Evolutionary conservation across 306 rosid genomes (phyloP), one percentile per base, ranked within the genome.

Genomic region (Arachis hypogaea): DNA sequence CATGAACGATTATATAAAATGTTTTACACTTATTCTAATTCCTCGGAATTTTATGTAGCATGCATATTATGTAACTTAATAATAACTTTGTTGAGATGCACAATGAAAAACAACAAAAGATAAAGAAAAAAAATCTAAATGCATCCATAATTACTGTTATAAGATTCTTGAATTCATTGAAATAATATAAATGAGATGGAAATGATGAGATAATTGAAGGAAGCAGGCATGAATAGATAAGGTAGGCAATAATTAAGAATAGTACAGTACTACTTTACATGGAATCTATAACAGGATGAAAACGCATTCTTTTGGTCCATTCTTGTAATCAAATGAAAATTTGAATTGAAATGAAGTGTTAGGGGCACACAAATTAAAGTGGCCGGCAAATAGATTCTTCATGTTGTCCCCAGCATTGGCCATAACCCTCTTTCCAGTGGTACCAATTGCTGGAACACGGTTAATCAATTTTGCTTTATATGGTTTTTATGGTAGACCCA

Each of bases 221-320:
- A 33, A 44, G 7, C 9, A 63, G 8, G 57, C 51, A 63, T 46
- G 81, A 83, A 52, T 55, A 54, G 78, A 79, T 33, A 33, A 33
- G 38, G 38, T 33, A 33, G 38, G 38, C 3, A 33, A 33, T 33
- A 33, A 33, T 33, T 33, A 33, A 33, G 0, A 33, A 33, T 33
- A 33, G 38, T 33, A 33, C 38, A 33, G 38, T 33, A 33, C 74
- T 47, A 55, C 67, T 59, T 78, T 62, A 16, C 28, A 61, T 30
- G 80, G 85, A 80, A 79, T 85, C 84, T 72, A 42, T 49, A 8
- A 83, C 85, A 85, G 81, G 83, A 55, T 51, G 83, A 49, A 71
- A 86, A 78, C 70, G 81, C 82, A 46, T 18, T 45, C 81, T 68
- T 70, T 81, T 72, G 12, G 42, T 28, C 7, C 49, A 50, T 47